phyloP scores from a whole-genome alignment of 148 eudicot genomes.

The Heliamphora exappendiculata region DNA sequence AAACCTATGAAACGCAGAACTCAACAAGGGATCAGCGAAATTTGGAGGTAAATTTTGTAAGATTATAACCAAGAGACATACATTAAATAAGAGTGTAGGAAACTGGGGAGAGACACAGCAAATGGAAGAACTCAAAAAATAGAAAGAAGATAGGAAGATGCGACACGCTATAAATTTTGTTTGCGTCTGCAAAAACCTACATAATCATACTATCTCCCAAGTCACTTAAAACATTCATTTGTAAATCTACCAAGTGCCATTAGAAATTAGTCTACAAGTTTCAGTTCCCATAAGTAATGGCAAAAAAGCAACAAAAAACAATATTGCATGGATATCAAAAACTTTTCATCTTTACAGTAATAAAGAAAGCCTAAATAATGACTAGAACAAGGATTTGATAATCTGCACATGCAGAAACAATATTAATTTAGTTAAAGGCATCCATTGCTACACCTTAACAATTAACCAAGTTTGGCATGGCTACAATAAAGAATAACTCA shows the following conservation, averaged over 20 bases:
- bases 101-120: too few species aligned
- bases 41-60: not conserved
- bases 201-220: not conserved
- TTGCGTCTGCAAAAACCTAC: too few species aligned
- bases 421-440: not conserved
- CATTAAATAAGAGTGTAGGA: not conserved
- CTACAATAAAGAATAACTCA: not conserved
- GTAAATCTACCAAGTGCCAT: not conserved
- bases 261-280: not conserved
- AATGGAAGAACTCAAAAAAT: too few species aligned
- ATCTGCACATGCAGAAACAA: not conserved
- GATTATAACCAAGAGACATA: not conserved
- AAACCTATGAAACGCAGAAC: not conserved
- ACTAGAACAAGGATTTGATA: not conserved
- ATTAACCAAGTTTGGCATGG: not conserved
- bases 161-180: too few species aligned
- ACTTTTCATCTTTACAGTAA: not conserved
- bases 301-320: conserved; percentile 1
- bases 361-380: not conserved
- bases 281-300: not conserved
- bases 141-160: too few species aligned
- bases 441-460: not conserved
- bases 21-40: not conserved
- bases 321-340: not conserved
- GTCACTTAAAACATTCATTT: not conserved